Base-by-base conservation (phyloP, 2,329 filamentous ascomycete species). In the Penicillium fuscoglaucum region DNA sequence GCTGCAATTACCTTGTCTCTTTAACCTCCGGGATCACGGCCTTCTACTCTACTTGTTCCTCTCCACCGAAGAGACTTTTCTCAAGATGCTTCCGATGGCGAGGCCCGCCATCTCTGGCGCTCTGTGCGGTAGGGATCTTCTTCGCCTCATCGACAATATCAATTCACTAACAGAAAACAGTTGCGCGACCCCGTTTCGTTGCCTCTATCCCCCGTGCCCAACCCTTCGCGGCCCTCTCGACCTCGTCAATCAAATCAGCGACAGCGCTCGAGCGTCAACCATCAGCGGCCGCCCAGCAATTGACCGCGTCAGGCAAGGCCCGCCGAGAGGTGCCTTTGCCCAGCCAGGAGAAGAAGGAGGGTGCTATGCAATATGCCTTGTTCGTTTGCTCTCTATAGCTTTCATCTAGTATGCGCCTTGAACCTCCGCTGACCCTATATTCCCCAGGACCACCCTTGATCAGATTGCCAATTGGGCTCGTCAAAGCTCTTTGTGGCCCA, bases 401-500 rank as follows among this genome's bases (percentile, higher is more conserved):
- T 12, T 29, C 15, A 12, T 8, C 10, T 15, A 39, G 15, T 26
- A 37, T 44, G 40, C 54, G 51, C 26, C 50, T 52, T 29, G 50
- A 28, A 37, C n/a, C 21, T 37, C 48, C 58, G 47, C 63, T 62
- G 35, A 59, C 57, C 48, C 15, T 45, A 17, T 47, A 26, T 37
- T 19, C 9, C 31, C 28, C 44, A 78, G 76, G 63, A 78, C 76
- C 12, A 78, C 76, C 0, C 74, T 78, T 72, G 91, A 96, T 74
- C 85, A 89, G 73, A 85, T 96, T 68, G 82, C 90, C 76, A 96
- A 95, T 80, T 96, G 91, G 91, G 90, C 88, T 54, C 89, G 91
- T 51, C 91, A 96, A 78, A 88, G 88, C 64, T 96, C 91, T 21
- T 82, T 96, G 61, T 96, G 91, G 91, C 91, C 91, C 69, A 91